Percentiles rank a stretch among this genome's conserved stretches.
Evolutionary conservation across 2,329 filamentous ascomycete genomes (phyloP).

Genomic region (Balansia obtecta): DNA sequence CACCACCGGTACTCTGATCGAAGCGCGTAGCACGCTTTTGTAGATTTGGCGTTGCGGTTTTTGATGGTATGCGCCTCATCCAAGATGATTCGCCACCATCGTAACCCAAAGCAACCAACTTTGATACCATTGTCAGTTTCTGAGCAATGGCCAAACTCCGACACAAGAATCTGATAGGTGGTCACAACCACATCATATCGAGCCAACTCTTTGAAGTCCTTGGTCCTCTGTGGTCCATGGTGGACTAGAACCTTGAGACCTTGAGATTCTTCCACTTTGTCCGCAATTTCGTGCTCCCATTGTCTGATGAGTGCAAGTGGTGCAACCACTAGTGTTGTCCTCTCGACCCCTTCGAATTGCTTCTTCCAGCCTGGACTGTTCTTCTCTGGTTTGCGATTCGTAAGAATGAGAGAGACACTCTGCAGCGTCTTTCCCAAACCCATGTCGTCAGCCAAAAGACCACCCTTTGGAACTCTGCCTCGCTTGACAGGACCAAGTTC

Average conservation of each 20-base stretch:
- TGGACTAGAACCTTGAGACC: constrained; percentile 75
- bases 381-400: constrained; percentile 57
- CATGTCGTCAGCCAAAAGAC: constrained; percentile 95
- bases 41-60: constrained; percentile 91
- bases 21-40: constrained; percentile 80
- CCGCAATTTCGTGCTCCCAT: constrained; percentile 88
- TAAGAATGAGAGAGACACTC: constrained; percentile 77
- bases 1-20: constrained; percentile 89
- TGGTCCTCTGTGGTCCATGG: constrained; percentile 77
- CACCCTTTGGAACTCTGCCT: constrained; percentile 73
- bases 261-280: constrained; percentile 60
- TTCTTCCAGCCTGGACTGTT: constrained; percentile 51
- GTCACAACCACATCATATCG: constrained; percentile 93
- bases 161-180: constrained; percentile 90
- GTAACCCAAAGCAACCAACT: constrained; percentile 75
- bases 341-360: constrained; percentile 55
- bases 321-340: constrained; percentile 81
- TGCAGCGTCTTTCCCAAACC: constrained; percentile 94
- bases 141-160: constrained; percentile 66
- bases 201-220: constrained; percentile 62
- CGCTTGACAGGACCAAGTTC: constrained; percentile 79
- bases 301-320: constrained; percentile 91
- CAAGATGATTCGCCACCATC: constrained; percentile 92
- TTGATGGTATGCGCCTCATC: constrained; percentile 98
- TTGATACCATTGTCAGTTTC: constrained; percentile 49